Evolutionary conservation across 441 rosid species (phyloP), one percentile per base, ranked within the genome.

Genomic region (Croton laevigatus): DNA sequence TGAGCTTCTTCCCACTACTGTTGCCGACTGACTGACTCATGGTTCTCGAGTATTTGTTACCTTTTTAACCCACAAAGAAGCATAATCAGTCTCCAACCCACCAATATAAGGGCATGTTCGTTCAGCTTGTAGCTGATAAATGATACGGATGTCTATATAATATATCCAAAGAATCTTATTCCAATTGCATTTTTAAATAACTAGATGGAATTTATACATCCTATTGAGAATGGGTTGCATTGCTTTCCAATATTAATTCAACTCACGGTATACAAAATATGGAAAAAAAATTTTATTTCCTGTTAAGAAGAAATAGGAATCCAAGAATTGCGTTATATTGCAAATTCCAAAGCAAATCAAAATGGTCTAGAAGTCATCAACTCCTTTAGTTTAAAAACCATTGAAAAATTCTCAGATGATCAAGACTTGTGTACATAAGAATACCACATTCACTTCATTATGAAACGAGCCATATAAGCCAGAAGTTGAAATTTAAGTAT

Each of bases 1-100:
- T 73, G 52, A 80, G 81, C 84, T 85, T 89, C 82, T 87, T 91
- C n/a, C 81, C 83, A 7, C 76, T 22, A 71, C 23, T 78, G 75
- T 55, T 79, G 74, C 81, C 73, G 8, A 58, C 78, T 71, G 88
- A 78, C 70, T 81, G 79, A 0, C 91, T 77, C 98, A 92, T 91
- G 68, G 66, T 74, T 42, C 64, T 75, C 34, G 20, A 12, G 73
- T 74, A 52, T 80, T 75, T 19, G 52, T 57, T 49, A 36, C 67
- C 73, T 79, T 69, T 68, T 79, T 78, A 49, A 62, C 9, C 51
- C 32, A 27, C 32, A 27, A 23, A 66, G 37, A 40, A 0, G 13
- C 17, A 12, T 51, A 65, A 68, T 76, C 69, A 80, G 66, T 60
- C 51, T 66, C 63, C 22, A 53, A 58, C 36, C 13, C 49, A 22